Evolutionary conservation across 371 early-diverging fungal genomes (phyloP).

Genomic region (Sporodiniella umbellata): DNA sequence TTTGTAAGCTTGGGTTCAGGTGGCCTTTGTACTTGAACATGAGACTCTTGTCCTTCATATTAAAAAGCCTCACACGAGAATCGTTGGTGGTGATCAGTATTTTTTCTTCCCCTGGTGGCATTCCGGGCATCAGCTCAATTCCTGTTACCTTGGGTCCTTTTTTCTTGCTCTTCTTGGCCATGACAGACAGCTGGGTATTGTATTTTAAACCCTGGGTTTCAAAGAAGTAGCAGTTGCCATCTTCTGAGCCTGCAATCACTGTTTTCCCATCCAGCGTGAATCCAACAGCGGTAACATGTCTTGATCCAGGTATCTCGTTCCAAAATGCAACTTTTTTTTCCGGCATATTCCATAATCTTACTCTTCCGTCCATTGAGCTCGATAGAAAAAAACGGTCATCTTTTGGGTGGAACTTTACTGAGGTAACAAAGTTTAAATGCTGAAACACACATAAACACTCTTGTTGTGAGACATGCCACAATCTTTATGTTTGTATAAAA

Average conservation of each 20-base stretch:
- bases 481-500: conserved; percentile 30
- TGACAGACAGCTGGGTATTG: conserved; percentile 74
- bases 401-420: conserved; percentile 80
- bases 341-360: conserved; percentile 82
- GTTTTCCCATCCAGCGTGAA: conserved; percentile 71
- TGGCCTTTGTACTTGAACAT: conserved; percentile 77
- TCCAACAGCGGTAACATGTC: conserved; percentile 73
- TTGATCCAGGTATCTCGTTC: conserved; percentile 67
- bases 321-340: conserved; percentile 74
- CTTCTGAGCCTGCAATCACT: conserved; percentile 74
- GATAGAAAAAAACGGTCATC: conserved; percentile 81
- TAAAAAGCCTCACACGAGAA: conserved; percentile 74
- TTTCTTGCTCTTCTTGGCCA: conserved; percentile 21
- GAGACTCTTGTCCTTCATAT: conserved; percentile 70
- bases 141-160: conserved; percentile 75
- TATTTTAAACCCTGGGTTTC: conserved; percentile 74
- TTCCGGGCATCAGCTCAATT: conserved; percentile 56
- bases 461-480: conserved; percentile 75
- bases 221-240: conserved; percentile 78
- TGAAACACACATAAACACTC: conserved; percentile 77
- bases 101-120: conserved; percentile 48
- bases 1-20: conserved; percentile 63
- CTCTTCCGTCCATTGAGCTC: conserved; percentile 73
- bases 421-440: conserved; percentile 75
- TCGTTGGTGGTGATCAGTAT: conserved; percentile 80